Evolutionary conservation across 2,329 filamentous ascomycete genomes (phyloP).

Genomic region (Calonectria pseudoturangicola): DNA sequence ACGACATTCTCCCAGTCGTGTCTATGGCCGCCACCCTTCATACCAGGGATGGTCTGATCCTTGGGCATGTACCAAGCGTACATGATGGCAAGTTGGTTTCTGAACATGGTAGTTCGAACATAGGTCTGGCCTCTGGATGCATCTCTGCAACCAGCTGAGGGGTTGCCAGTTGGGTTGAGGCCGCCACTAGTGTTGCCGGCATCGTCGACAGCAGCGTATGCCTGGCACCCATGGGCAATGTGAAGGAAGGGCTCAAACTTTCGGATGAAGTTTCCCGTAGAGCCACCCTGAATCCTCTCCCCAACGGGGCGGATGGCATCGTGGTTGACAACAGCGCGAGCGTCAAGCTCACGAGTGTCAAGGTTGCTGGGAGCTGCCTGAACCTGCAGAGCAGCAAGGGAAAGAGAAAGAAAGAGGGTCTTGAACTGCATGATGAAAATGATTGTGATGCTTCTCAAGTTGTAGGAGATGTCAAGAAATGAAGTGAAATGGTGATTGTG

Average conservation of each 20-base stretch:
- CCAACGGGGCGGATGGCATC: background rate
- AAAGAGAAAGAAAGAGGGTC: background rate
- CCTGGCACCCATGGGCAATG: slow-evolving; percentile 77
- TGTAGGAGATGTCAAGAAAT: background rate
- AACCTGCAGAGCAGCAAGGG: background rate
- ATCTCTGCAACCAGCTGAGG: slow-evolving; percentile 57
- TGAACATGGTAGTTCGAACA: slow-evolving; percentile 57
- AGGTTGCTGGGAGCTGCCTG: background rate
- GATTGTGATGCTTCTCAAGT: background rate
- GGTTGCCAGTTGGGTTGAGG: slow-evolving; percentile 55
- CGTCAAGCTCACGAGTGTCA: background rate
- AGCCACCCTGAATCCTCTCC: slow-evolving; percentile 52
- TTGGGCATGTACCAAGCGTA: slow-evolving; percentile 69
- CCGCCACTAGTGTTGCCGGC: slow-evolving; percentile 70
- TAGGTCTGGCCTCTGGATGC: slow-evolving; percentile 62
- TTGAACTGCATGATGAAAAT: background rate
- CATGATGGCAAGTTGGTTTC: slow-evolving; percentile 61
- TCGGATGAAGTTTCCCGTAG: slow-evolving; percentile 50
- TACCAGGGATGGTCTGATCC: slow-evolving; percentile 60
- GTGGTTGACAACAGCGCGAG: background rate
- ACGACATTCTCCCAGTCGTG: slow-evolving; percentile 64
- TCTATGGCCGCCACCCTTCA: slow-evolving; percentile 58
- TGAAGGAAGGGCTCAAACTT: slow-evolving; percentile 57
- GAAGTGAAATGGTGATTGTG: background rate
- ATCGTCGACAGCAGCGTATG: slow-evolving; percentile 76